Base-by-base conservation (phyloP, 2,329 filamentous ascomycete genomes). In the Thielaviopsis musarum region DNA sequence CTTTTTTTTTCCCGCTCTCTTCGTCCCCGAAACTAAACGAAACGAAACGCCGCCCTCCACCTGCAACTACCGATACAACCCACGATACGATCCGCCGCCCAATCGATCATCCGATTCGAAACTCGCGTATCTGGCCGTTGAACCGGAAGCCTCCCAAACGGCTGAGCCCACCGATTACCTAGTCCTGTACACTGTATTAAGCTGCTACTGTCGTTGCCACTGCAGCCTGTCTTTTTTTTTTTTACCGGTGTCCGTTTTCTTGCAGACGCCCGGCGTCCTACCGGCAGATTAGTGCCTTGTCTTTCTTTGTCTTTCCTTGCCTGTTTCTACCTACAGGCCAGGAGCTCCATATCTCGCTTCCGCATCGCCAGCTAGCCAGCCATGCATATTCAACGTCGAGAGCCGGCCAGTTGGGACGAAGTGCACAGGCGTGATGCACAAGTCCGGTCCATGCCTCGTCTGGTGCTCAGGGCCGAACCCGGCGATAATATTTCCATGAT, bases 401-500 rank as follows among this genome's bases (percentile, higher is more conserved):
- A 28, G 52, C 52, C 13, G 15, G 6, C n/a, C 22, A 54, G n/a
- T 15, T 34, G 21, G 30, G 10, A 41, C 21, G 19, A 48, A 53
- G 19, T 54, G 30, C 52, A 54, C n/a, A 49, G 45, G 45, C 45
- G 45, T 49, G 45, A 49, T 49, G 45, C 45, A 49, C 45, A 49
- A 19, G n/a, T 49, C n/a, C 45, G 19, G 9, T 4, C 45, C 38
- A 45, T 45, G 38, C 13, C 7, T 49, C 45, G 45, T 21, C 45
- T 49, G 5, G 45, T 21, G n/a, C n/a, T 7, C 34, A 51, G 45
- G 19, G 45, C 45, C n/a, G 45, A n/a, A 1, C 45, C n/a, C n/a
- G 28, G 52, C 30, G 58, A 61, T 15, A 61, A 61, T 41, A 48
- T 56, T 19, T 58, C 59, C 17, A 61, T 61, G 59, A 61, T 61